These are phyloP conservation scores for Pichia rugopelliculosa DNA, from an alignment of 805 yeast genomes.

Conservation along the genomic window DNA sequence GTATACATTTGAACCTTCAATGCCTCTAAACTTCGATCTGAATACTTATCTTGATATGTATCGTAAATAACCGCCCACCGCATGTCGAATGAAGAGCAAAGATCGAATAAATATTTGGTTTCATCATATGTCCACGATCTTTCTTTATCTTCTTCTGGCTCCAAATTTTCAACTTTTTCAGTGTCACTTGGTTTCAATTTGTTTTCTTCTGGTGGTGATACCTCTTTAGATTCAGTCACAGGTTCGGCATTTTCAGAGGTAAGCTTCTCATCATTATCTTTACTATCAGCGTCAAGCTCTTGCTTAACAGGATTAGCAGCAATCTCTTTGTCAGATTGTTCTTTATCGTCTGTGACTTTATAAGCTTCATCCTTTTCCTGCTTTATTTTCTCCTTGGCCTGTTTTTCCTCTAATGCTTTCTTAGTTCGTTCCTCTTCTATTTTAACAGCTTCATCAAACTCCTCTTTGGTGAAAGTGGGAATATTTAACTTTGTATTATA, in stretches of 20 bases:
- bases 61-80: slow-evolving; percentile 66
- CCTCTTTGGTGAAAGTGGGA: slow-evolving; percentile 59
- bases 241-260: not conserved
- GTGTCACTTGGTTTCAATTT: not conserved
- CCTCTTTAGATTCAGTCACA: not conserved
- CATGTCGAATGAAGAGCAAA: slow-evolving; percentile 52
- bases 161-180: not conserved
- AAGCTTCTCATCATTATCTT: not conserved
- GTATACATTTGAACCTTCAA: slow-evolving; percentile 74
- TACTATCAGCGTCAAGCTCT: not conserved
- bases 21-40: slow-evolving; percentile 65
- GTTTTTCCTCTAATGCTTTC: not conserved
- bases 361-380: not conserved
- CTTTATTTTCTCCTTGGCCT: not conserved
- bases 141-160: not conserved
- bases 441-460: slow-evolving; percentile 43
- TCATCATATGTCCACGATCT: slow-evolving; percentile 66
- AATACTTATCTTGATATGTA: slow-evolving; percentile 36
- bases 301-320: not conserved
- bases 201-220: not conserved
- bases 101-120: slow-evolving; percentile 67
- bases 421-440: slow-evolving; percentile 16
- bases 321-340: not conserved
- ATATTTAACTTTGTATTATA: slow-evolving; percentile 62
- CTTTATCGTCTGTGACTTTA: not conserved